phyloP scores from a whole-genome alignment of 805 yeast genomes.

The Pichia phayaonensis region DNA sequence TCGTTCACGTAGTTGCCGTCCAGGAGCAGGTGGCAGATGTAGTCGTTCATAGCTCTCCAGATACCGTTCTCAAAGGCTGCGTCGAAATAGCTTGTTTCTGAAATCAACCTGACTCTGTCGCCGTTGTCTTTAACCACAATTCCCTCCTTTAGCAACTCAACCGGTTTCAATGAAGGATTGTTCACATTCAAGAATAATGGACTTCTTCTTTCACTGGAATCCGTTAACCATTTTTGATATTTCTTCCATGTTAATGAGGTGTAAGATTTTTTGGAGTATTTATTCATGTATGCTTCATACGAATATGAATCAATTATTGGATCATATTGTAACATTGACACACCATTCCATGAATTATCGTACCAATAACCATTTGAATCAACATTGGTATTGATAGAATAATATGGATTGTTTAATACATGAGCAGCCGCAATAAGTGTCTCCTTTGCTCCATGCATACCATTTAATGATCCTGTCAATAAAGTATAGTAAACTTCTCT shows the following conservation, averaged over 20 bases:
- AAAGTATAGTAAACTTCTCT: conserved; percentile 34
- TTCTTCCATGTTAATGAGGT: conserved; percentile 14
- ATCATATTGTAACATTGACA: conserved; percentile 48
- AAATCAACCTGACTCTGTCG: conserved; percentile 24
- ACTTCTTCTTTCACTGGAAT: conserved; percentile 21
- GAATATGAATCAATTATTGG: conserved; percentile 36
- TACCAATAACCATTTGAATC: conserved; percentile 43
- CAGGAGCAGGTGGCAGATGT: conserved; percentile 23
- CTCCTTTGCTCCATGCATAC: conserved; percentile 43
- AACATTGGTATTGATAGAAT: conserved; percentile 40
- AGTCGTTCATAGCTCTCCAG: conserved; percentile 28
- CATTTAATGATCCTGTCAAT: conserved; percentile 25
- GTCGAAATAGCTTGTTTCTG: conserved; percentile 17
- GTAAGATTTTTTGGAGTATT: conserved; percentile 13
- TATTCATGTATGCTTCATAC: conserved; percentile 17
- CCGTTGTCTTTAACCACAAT: conserved; percentile 27
- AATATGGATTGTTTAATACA: conserved; percentile 33
- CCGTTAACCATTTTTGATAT: conserved; percentile 15
- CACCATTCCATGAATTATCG: conserved; percentile 32
- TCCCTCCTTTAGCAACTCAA: conserved; percentile 24
- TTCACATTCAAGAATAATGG: conserved; percentile 29
- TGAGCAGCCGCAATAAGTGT: conserved; percentile 45
- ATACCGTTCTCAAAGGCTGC: conserved; percentile 19
- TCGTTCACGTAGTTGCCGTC: conserved; percentile 22
- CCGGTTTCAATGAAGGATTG: conserved; percentile 23